Evolutionary conservation across 257 asterid genomes (phyloP).

Genomic region (Solanum habrochaites): DNA sequence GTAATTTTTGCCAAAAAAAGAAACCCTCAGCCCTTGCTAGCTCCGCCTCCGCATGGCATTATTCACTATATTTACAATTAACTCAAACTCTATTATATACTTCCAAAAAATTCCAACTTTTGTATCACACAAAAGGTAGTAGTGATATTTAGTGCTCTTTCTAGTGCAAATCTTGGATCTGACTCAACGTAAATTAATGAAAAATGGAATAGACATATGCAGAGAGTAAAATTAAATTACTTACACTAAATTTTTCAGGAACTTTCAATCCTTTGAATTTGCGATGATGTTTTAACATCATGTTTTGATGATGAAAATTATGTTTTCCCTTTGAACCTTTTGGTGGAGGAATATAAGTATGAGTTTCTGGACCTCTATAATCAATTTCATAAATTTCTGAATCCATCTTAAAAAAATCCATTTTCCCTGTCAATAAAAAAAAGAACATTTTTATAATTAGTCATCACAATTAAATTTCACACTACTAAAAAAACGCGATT

Average conservation of each 20-base stretch:
- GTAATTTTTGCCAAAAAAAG: rapidly evolving
- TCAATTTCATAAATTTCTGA: conserved; percentile 34
- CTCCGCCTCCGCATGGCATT: neutral
- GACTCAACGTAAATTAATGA: neutral
- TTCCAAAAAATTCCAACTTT: neutral
- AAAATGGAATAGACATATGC: neutral
- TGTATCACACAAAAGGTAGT: neutral
- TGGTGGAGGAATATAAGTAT: conserved; percentile 31
- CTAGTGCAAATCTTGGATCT: neutral
- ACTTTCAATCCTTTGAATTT: conserved; percentile 9
- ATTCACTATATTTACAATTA: neutral
- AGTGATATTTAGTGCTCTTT: neutral
- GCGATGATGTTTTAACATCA: conserved; percentile 14
- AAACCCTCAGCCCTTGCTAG: neutral
- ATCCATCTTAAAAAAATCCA: conserved; percentile 19
- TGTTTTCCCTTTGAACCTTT: conserved; percentile 24
- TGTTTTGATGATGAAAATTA: conserved; percentile 7
- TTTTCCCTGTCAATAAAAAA: conserved; percentile 7
- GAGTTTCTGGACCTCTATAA: conserved; percentile 52
- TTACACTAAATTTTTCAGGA: conserved; percentile 8
- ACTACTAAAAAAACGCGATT: neutral
- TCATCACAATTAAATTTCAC: neutral
- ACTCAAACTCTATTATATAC: neutral
- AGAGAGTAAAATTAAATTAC: neutral
- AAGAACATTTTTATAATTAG: neutral